Conservation (phyloP, 306 rosid species). For the Trifolium dubium region DNA sequence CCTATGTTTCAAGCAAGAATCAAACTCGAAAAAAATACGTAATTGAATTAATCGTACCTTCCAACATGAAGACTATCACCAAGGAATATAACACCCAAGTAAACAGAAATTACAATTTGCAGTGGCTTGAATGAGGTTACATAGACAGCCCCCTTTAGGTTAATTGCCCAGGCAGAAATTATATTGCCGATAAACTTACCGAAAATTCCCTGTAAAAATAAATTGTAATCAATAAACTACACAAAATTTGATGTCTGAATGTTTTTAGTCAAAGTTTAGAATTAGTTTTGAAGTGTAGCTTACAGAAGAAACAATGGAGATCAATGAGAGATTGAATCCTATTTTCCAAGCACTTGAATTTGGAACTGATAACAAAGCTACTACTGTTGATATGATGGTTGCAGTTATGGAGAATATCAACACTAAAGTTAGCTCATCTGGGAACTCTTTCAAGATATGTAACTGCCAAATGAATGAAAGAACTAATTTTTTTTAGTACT, state of each 20-base stretch:
- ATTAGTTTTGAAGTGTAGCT: conserved; percentile 32
- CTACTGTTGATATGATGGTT: conserved; percentile 54
- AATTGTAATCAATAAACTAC: neutral
- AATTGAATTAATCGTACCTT: conserved; percentile 56
- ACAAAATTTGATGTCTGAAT: neutral
- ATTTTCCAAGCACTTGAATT: conserved; percentile 78
- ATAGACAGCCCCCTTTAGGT: conserved; percentile 72
- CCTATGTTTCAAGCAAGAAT: neutral
- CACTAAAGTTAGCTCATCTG: conserved; percentile 71
- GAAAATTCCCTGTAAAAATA: conserved; percentile 62
- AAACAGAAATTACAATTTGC: conserved; percentile 73
- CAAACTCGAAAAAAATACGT: neutral
- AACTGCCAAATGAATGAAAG: conserved; percentile 50
- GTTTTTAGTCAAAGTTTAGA: neutral
- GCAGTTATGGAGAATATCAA: conserved; percentile 68
- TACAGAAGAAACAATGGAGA: conserved; percentile 79
- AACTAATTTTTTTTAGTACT: neutral
- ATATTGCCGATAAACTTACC: conserved; percentile 70
- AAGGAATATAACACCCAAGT: conserved; percentile 76
- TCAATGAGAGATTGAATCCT: conserved; percentile 55
- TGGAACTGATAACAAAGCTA: conserved; percentile 56
- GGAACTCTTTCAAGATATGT: conserved; percentile 78
- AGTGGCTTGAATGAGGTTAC: conserved; percentile 86
- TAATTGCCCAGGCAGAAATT: conserved; percentile 68
- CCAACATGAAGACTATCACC: conserved; percentile 77